phyloP scores from a whole-genome alignment of 148 eudicot species.

The Mesembryanthemum crystallinum region DNA sequence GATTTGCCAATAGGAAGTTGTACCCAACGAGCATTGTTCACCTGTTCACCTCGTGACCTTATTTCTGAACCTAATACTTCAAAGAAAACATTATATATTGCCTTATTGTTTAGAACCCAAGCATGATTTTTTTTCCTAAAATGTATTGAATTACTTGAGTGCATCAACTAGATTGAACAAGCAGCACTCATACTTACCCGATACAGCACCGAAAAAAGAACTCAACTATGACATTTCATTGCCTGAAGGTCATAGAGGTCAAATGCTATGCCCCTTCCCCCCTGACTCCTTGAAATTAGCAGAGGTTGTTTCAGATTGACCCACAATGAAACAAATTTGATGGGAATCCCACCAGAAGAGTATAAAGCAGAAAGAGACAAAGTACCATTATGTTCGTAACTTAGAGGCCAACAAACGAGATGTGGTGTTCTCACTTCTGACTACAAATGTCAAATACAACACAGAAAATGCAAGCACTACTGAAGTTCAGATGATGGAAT shows the following conservation, averaged over 20 bases:
- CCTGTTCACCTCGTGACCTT: background rate
- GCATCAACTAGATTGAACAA: background rate
- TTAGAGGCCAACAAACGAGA: too few species aligned
- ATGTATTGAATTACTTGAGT: background rate
- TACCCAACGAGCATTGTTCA: background rate
- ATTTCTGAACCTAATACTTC: background rate
- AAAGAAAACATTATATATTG: background rate
- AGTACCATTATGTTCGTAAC: background rate
- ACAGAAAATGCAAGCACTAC: too few species aligned
- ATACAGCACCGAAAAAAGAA: background rate
- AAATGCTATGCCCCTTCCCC: too few species aligned
- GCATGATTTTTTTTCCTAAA: background rate
- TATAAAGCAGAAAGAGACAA: background rate
- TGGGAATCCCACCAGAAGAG: background rate
- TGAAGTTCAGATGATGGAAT: background rate
- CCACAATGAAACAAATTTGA: too few species aligned
- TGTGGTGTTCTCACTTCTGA: too few species aligned
- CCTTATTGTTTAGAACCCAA: background rate
- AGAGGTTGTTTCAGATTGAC: too few species aligned
- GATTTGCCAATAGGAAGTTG: background rate
- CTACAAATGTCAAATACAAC: too few species aligned
- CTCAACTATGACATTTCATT: background rate
- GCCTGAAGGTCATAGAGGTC: too few species aligned
- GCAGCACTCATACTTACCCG: background rate
- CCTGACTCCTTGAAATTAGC: too few species aligned